Evolutionary conservation across 2,329 filamentous ascomycete genomes (phyloP).

Genomic region (Cordyceps cicadae): DNA sequence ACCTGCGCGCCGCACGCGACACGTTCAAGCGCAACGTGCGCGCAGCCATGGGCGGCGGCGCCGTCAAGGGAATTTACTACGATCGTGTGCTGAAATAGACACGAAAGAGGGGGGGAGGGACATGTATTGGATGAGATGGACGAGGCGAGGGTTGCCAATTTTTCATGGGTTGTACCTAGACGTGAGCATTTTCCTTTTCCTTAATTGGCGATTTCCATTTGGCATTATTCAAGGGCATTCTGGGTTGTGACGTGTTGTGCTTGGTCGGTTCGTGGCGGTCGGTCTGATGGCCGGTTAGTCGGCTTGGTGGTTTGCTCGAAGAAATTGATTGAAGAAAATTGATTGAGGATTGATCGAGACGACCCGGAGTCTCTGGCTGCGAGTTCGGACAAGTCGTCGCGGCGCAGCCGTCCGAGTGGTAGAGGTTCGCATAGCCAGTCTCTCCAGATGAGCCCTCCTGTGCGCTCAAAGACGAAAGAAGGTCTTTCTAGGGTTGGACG

Average conservation of each 20-base stretch:
- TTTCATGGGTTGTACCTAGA: background rate
- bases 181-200: background rate
- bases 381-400: too few species aligned
- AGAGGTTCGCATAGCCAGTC: too few species aligned
- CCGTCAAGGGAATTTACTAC: constrained; percentile 63
- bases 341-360: too few species aligned
- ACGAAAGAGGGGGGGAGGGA: too few species aligned
- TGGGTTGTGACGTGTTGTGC: background rate
- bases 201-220: background rate
- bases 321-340: background rate
- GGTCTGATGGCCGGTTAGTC: background rate
- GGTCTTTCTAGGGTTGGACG: too few species aligned
- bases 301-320: background rate
- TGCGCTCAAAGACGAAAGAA: too few species aligned
- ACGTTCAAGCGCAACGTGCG: constrained; percentile 88
- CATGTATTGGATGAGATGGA: background rate
- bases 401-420: too few species aligned
- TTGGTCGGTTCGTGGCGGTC: background rate
- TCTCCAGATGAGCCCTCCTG: too few species aligned
- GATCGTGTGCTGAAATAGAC: constrained; percentile 66
- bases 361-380: too few species aligned
- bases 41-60: constrained; percentile 71
- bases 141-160: background rate
- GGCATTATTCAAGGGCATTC: background rate
- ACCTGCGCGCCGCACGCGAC: constrained; percentile 77